Evolutionary conservation across 2,329 filamentous ascomycete species (phyloP).

Genomic region (Diaporthe vexans): DNA sequence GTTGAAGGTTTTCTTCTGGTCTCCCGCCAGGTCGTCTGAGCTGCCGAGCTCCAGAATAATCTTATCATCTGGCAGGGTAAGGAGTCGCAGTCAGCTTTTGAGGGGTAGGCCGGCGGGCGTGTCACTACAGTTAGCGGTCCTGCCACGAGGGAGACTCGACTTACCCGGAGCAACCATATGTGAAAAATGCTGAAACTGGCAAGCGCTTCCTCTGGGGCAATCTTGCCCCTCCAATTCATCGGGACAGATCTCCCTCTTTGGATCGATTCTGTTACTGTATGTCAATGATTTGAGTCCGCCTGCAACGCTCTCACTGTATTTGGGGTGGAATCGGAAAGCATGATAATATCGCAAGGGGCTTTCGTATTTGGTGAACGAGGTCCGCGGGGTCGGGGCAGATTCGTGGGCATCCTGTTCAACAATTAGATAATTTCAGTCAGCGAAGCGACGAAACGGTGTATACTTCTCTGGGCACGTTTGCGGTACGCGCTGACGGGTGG

Average conservation of each 20-base stretch:
- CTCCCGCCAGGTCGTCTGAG: slow-evolving; percentile 73
- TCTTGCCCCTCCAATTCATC: slow-evolving; percentile 78
- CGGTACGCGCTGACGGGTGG: slow-evolving; percentile 34
- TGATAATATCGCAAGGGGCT: slow-evolving; percentile 87
- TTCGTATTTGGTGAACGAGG: slow-evolving; percentile 73
- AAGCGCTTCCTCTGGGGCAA: slow-evolving; percentile 80
- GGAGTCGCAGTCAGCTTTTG: slow-evolving; percentile 63
- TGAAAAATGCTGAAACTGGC: slow-evolving; percentile 84
- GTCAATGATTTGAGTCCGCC: slow-evolving; percentile 91
- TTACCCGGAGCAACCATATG: slow-evolving; percentile 81
- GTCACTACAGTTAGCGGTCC: slow-evolving; percentile 42
- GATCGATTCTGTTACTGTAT: slow-evolving; percentile 92
- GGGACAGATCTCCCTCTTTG: slow-evolving; percentile 80
- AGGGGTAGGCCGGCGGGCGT: slow-evolving; percentile 51
- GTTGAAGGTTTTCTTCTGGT: slow-evolving; percentile 73
- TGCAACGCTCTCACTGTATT: slow-evolving; percentile 76
- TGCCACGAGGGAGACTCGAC: slow-evolving; percentile 56
- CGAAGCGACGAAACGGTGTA: slow-evolving; percentile 49
- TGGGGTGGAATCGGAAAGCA: slow-evolving; percentile 90
- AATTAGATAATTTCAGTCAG: slow-evolving; percentile 44
- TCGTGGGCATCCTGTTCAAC: slow-evolving; percentile 42
- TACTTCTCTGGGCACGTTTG: slow-evolving; percentile 59
- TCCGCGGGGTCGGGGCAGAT: slow-evolving; percentile 35
- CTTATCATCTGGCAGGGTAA: slow-evolving; percentile 72
- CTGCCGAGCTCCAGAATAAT: slow-evolving; percentile 80